Conservation (phyloP, 2,329 filamentous ascomycete species). For the Pyricularia grisea region DNA sequence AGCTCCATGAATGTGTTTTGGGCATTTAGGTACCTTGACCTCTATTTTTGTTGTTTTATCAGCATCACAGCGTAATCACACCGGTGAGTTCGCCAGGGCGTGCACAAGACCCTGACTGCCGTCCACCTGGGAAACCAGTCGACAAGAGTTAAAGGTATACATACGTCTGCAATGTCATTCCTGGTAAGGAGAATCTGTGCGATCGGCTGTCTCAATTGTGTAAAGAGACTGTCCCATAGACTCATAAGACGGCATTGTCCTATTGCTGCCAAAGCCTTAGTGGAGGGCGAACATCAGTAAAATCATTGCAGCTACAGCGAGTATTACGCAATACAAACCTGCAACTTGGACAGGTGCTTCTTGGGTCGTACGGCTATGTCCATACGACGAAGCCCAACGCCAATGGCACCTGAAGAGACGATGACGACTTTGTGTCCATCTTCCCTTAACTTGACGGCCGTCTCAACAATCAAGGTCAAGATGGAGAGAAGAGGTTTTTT, state of each 20-base stretch:
- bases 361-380: conserved; percentile 81
- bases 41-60: conserved; percentile 30
- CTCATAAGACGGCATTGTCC: conserved; percentile 93
- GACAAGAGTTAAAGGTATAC: conserved; percentile 14
- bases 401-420: conserved; percentile 94
- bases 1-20: conserved; percentile 91
- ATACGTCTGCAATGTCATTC: conserved; percentile 90
- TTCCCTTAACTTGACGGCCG: conserved; percentile 74
- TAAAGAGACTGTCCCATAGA: conserved; percentile 90
- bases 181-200: conserved; percentile 90
- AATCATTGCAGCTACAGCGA: background rate
- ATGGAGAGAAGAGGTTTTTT: conserved; percentile 90
- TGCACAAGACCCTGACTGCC: background rate
- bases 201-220: conserved; percentile 78
- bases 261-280: conserved; percentile 79
- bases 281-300: background rate
- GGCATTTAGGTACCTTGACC: conserved; percentile 90
- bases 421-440: conserved; percentile 93
- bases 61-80: background rate
- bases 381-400: conserved; percentile 85
- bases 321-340: conserved; percentile 37
- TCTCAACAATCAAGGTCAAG: conserved; percentile 87
- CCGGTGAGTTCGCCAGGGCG: background rate
- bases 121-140: background rate
- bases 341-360: conserved; percentile 82